Evolutionary conservation across 148 eudicot genomes (phyloP), one percentile per base, ranked within the genome.

Genomic region (Camellia granthamiana): DNA sequence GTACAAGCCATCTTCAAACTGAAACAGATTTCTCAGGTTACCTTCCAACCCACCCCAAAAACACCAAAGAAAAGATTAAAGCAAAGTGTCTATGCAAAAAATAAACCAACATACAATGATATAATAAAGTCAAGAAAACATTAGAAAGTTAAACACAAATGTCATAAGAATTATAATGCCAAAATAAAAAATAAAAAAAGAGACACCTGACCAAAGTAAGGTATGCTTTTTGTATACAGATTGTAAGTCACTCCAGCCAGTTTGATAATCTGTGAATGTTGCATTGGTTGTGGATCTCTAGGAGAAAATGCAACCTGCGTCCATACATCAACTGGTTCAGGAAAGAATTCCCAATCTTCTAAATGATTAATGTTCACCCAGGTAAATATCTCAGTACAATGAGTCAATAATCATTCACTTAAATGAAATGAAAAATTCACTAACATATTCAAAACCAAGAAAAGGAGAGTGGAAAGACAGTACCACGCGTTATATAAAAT

Each of bases 151-250:
- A 4, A 74, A 59, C 16, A 47, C 43, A 49, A 30, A 71, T 30
- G 59, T 44, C 51, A 62, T 60, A 51, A 77, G 43, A 73, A 65
- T 55, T 3, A 52, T 4, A 30, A 30, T 30, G 38, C 3, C 14
- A 7, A 52, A 0, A 13, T 55, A 79, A 23, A 23, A 23, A 23
- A 14, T 18, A 46, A 44, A 78, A 70, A 82, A 70, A 66, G 62
- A 82, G 65, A 83, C 84, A 88, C 91, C 89, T 88, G 91, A 76
- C 89, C 85, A 84, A 83, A 81, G 72, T 84, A 73, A 58, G 83
- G 86, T 78, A 78, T 80, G 81, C 84, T 86, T 80, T 86, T 86
- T 70, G 85, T 84, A 77, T 84, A 79, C 56, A 88, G 83, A 85
- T 74, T 78, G 86, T 88, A 88, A 66, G 89, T 76, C 76, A 83